Evolutionary conservation across 139 green algal species (phyloP), one percentile per base, ranked within the genome.

Genomic region (Picochlorum sp.): DNA sequence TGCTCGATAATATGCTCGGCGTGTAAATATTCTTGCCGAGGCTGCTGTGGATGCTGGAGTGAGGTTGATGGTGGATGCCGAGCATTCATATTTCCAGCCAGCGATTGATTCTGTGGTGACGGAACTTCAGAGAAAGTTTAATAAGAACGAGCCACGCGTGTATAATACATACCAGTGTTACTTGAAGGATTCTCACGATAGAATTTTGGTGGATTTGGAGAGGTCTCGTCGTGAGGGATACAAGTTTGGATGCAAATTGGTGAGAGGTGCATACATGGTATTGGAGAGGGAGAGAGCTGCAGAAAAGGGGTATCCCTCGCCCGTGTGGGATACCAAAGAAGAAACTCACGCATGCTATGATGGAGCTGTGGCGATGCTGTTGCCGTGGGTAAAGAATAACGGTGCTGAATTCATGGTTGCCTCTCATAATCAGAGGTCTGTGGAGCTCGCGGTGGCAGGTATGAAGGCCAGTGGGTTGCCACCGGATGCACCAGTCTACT

Each of bases 41-140:
- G 61, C 52, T 37, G 75, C 67, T 4, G 59, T 37, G 3, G 62
- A 79, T 66, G 58, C 54, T 5, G 68, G 78, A 8, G 88, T 95
- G 38, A 72, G 76, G 21, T 66, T 95, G 21, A 83, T 95, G 81
- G 71, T 95, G 1, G 90, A 96, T 32, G 90, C 90, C 0, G 90
- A 95, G 76, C 87, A 95, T 76, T 85, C 66, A 8, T 92, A 92
- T 76, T 90, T 93, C 65, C 88, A 96, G 75, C 85, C 84, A 23
- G 88, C 88, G 14, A 95, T 97, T 38, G 84, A 95, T 70, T 75
- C 88, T 67, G 77, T 88, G 11, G 76, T 75, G 11, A 71, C 80
- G 6, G 65, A 86, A 67, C 63, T 95, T 59, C 83, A 88, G 81
- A 69, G 72, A 16, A 30, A 64, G 28, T 81, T 86, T 81, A 97